These are phyloP conservation scores for Diaporthe vexans DNA, from an alignment of 2,329 filamentous ascomycete genomes.

Conservation along the genomic window DNA sequence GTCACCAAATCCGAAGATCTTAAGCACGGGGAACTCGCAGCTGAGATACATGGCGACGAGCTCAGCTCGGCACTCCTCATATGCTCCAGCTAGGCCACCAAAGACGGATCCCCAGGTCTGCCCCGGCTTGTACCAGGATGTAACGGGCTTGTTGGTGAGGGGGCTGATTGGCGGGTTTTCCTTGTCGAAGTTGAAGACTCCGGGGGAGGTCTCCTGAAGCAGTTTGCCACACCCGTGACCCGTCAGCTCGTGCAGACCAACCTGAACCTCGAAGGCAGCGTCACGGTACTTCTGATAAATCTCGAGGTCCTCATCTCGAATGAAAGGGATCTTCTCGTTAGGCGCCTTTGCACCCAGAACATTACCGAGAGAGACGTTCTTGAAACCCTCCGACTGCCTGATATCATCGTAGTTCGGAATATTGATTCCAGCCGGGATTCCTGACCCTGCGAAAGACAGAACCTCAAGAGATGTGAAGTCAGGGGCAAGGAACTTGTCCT, in stretches of 20 bases:
- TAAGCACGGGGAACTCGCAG: constrained; percentile 89
- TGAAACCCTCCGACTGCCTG: constrained; percentile 87
- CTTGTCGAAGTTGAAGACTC: constrained; percentile 89
- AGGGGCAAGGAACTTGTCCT: constrained; percentile 93
- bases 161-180: constrained; percentile 86
- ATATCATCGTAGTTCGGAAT: constrained; percentile 83
- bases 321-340: constrained; percentile 93
- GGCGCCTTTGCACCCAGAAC: constrained; percentile 92
- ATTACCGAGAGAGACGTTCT: constrained; percentile 94
- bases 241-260: constrained; percentile 88
- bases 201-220: constrained; percentile 87
- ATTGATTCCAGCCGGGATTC: constrained; percentile 78
- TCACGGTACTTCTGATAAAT: constrained; percentile 88
- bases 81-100: constrained; percentile 86
- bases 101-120: constrained; percentile 97
- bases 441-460: constrained; percentile 80
- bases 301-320: constrained; percentile 81
- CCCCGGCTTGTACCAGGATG: constrained; percentile 92
- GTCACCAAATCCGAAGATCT: constrained; percentile 93
- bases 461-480: constrained; percentile 98
- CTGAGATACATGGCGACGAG: constrained; percentile 91
- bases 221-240: constrained; percentile 95
- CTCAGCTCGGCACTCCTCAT: constrained; percentile 95
- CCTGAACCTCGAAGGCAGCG: constrained; percentile 92
- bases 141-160: constrained; percentile 81